Conservation (phyloP, 768 basidiomycete genomes). For the Boletus sensibilis region DNA sequence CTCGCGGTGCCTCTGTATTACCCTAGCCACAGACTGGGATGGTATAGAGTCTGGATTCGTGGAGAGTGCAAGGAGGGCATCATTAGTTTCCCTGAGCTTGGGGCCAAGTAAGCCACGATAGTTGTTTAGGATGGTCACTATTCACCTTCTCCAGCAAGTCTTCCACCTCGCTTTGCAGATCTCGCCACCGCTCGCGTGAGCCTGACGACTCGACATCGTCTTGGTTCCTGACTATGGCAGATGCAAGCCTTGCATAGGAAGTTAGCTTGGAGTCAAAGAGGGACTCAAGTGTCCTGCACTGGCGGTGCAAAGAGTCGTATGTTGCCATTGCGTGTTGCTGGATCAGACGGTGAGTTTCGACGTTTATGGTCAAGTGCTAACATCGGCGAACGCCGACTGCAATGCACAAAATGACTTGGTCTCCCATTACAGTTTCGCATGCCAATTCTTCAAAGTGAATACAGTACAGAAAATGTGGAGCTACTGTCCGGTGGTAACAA, state of each 20-base stretch:
- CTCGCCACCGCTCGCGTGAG: slow-evolving; percentile 70
- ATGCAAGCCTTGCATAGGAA: slow-evolving; percentile 83
- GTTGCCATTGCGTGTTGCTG: slow-evolving; percentile 50
- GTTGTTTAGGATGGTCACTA: slow-evolving; percentile 2
- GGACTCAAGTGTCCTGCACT: slow-evolving; percentile 91
- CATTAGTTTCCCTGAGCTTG: slow-evolving; percentile 86
- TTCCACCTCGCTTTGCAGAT: slow-evolving; percentile 84
- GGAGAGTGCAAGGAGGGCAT: slow-evolving; percentile 68
- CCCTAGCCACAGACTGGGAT: slow-evolving; percentile 82
- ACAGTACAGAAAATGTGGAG: slow-evolving; percentile 18
- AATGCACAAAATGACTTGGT: not conserved
- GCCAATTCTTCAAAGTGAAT: slow-evolving; percentile 2
- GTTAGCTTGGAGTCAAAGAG: slow-evolving; percentile 90
- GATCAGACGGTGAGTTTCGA: not conserved
- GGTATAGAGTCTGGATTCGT: slow-evolving; percentile 61
- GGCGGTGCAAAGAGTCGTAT: slow-evolving; percentile 88
- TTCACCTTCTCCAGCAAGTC: slow-evolving; percentile 82
- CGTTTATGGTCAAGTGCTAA: not conserved
- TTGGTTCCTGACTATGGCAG: slow-evolving; percentile 53
- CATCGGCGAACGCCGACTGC: slow-evolving; percentile 23
- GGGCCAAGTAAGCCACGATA: slow-evolving; percentile 9
- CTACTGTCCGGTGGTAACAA: slow-evolving; percentile 15
- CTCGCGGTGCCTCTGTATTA: slow-evolving; percentile 88
- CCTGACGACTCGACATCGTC: slow-evolving; percentile 68
- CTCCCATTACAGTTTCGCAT: not conserved